Evolutionary conservation across 495 filamentous ascomycete genomes (phyloP), one percentile per base, ranked within the genome.

Genomic region (Tuber aestivum): DNA sequence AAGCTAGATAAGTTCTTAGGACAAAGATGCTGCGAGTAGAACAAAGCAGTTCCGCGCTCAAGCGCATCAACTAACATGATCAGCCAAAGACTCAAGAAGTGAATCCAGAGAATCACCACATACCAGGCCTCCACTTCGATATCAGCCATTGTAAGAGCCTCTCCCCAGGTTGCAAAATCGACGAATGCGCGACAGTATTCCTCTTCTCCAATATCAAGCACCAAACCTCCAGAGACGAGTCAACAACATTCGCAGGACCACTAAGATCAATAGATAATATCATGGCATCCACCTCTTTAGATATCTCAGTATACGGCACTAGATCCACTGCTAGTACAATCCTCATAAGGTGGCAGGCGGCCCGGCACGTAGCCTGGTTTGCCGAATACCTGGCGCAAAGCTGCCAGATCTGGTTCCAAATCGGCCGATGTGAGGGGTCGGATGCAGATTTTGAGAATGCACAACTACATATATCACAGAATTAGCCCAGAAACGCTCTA

Each of bases 381-480:
- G 90, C 91, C 41, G 95, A 86, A 74, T 89, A 88, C 41, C 94
- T 89, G 65, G 88, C 87, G 41, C 91, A 88, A 16, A 93, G 84
- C 73, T 94, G 90, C 92, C 94, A 96, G 50, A 89, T 86, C 76
- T 91, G 89, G 48, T 88, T 86, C 95, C 94, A 97, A 42, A 84
- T 78, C 32, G 37, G 40, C 7, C 76, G 61, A 68, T 77, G 69
- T 40, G 76, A 70, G 37, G 76, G 65, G 27, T 76, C 73, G 3
- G 79, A 80, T n/a, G 86, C 79, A 27, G 77, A 41, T 42, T 70
- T 74, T 70, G 89, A 87, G 76, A 84, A 85, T 23, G 87, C 86
- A 79, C 86, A 86, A 72, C 88, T 88, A 76, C 42, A 56, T 76
- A 50, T 42, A 44, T 50, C 78, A 79, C n/a, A 82, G 50, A n/a